phyloP scores from a whole-genome alignment of 305 asterid genomes.

The Plantago rigida region DNA sequence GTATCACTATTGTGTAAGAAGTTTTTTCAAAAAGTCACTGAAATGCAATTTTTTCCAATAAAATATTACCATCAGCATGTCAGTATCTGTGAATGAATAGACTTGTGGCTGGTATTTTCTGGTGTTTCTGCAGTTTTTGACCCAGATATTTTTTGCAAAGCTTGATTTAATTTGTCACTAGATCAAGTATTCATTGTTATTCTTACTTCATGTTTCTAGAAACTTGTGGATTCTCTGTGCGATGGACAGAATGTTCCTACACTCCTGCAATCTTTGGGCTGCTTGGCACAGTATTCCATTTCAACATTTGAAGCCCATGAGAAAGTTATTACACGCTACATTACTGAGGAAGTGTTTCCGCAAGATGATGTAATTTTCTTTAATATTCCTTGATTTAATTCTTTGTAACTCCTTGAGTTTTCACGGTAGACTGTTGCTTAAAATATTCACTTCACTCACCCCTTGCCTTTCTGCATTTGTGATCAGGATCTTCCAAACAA shows the following conservation, averaged over 20 bases:
- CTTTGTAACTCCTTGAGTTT: constrained; percentile 18
- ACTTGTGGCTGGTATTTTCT: constrained; percentile 10
- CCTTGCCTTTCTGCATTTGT: constrained; percentile 23
- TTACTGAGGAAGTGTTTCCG: constrained; percentile 56
- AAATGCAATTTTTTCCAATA: too few species aligned
- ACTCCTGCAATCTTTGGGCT: constrained; percentile 71
- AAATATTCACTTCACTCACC: constrained; percentile 24
- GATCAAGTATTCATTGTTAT: constrained; percentile 24
- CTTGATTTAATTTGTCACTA: constrained; percentile 16
- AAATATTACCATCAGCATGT: constrained; percentile 17
- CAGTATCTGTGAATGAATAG: constrained; percentile 8
- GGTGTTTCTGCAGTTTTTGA: constrained; percentile 9
- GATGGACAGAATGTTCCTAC: constrained; percentile 50
- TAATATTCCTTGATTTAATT: constrained; percentile 21
- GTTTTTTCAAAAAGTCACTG: too few species aligned
- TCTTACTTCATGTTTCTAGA: constrained; percentile 32
- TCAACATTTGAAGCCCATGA: constrained; percentile 57
- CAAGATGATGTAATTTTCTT: constrained; percentile 46
- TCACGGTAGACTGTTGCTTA: constrained; percentile 6
- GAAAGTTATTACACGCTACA: constrained; percentile 42
- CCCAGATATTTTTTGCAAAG: constrained; percentile 18
- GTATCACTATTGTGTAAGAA: too few species aligned
- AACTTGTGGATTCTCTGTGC: constrained; percentile 50
- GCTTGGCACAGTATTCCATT: constrained; percentile 53
- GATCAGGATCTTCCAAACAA: constrained; percentile 48